phyloP scores from a whole-genome alignment of 768 basidiomycete species.

The Dioszegia hungarica region DNA sequence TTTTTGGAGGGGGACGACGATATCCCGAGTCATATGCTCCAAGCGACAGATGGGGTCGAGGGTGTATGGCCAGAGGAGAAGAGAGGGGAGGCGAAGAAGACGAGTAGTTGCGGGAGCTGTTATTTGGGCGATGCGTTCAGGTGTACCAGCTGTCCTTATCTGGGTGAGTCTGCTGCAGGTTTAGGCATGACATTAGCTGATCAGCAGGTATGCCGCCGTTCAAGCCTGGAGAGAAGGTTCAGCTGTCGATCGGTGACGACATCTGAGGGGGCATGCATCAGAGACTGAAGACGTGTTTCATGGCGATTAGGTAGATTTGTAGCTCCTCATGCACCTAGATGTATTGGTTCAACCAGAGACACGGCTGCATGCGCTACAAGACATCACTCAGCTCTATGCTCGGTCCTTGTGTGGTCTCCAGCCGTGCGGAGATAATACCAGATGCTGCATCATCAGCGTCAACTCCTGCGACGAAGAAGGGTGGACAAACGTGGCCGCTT shows the following conservation, averaged over 20 bases:
- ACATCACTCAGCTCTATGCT: conserved; percentile 77
- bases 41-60: conserved; percentile 44
- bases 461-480: background rate
- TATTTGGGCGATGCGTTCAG: conserved; percentile 97
- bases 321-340: background rate
- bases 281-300: background rate
- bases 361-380: background rate
- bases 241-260: conserved; percentile 85
- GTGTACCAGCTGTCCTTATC: conserved; percentile 91
- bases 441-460: conserved; percentile 55
- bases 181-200: background rate
- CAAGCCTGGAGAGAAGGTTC: conserved; percentile 96
- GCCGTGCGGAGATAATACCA: conserved; percentile 69
- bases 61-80: conserved; percentile 48
- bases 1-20: conserved; percentile 58
- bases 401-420: conserved; percentile 83
- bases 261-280: conserved; percentile 54
- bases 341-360: no score
- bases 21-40: conserved; percentile 42
- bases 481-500: conserved; percentile 3
- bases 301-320: background rate
- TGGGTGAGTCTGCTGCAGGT: conserved; percentile 63
- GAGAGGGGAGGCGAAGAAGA: conserved; percentile 51
- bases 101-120: conserved; percentile 95
- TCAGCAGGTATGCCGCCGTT: conserved; percentile 87